phyloP scores from a whole-genome alignment of 768 basidiomycete species.

The Glaciozyma martinii region DNA sequence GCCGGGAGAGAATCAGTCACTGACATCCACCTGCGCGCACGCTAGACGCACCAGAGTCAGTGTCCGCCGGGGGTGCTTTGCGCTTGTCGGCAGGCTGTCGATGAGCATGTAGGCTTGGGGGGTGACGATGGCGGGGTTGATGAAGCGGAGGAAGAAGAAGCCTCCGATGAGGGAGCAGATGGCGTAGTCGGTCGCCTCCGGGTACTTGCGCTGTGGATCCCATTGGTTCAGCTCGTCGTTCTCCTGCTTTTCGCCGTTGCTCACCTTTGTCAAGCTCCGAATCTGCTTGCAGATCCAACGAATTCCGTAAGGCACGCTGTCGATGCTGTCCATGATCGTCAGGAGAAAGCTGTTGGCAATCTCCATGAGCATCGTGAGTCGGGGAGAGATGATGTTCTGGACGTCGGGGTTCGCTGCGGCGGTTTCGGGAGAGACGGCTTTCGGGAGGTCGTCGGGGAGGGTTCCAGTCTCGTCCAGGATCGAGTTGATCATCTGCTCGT shows the following conservation, averaged over 20 bases:
- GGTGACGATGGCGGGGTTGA: constrained; percentile 97
- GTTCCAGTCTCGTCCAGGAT: constrained; percentile 95
- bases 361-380: constrained; percentile 98
- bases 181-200: constrained; percentile 94
- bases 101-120: constrained; percentile 99
- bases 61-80: constrained; percentile 93
- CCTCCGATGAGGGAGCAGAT: constrained; percentile 98
- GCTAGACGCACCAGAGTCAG: constrained; percentile 60
- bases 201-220: constrained; percentile 76
- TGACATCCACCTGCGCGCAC: neutral
- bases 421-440: constrained; percentile 88
- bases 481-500: constrained; percentile 99
- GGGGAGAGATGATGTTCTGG: constrained; percentile 93
- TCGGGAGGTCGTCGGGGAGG: constrained; percentile 78
- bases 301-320: constrained; percentile 97
- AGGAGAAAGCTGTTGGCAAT: constrained; percentile 95
- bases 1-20: neutral
- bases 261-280: constrained; percentile 82
- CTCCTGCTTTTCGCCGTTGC: constrained; percentile 11
- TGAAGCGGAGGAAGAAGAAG: constrained; percentile 99
- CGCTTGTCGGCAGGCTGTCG: constrained; percentile 70
- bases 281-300: constrained; percentile 99
- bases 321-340: constrained; percentile 97
- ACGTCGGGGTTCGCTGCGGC: constrained; percentile 91
- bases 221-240: neutral